phyloP scores from a whole-genome alignment of 495 filamentous ascomycete species.

The Penicillium salamii region DNA sequence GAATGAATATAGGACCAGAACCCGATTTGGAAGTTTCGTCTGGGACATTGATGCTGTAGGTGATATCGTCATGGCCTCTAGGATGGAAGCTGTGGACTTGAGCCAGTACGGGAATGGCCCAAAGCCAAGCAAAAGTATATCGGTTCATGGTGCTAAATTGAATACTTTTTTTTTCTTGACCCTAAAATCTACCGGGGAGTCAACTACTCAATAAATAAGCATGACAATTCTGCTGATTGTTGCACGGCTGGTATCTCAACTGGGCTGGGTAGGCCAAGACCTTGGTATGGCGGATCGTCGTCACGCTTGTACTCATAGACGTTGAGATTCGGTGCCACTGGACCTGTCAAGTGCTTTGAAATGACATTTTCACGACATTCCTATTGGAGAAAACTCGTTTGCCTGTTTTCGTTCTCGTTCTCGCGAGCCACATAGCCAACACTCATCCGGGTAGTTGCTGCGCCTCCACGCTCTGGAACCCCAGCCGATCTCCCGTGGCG shows the following conservation, averaged over 20 bases:
- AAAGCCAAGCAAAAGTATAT: slow-evolving; percentile 1
- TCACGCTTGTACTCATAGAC: background rate
- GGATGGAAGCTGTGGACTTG: slow-evolving; percentile 29
- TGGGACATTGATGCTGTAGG: slow-evolving; percentile 35
- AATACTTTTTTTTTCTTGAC: background rate
- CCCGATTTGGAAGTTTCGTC: slow-evolving; percentile 23
- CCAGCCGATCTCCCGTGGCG: background rate
- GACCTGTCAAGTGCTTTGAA: background rate
- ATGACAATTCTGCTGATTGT: background rate
- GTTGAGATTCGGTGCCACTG: background rate
- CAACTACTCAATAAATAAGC: background rate
- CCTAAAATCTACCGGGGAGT: background rate
- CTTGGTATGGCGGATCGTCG: background rate
- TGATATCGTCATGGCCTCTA: slow-evolving; percentile 19
- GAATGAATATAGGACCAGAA: slow-evolving; percentile 55
- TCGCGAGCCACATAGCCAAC: background rate
- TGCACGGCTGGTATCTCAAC: background rate
- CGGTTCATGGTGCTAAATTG: background rate
- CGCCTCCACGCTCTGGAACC: slow-evolving; percentile 7
- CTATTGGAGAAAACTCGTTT: background rate
- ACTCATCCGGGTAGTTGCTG: background rate
- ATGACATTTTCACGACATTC: background rate
- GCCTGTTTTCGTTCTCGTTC: background rate
- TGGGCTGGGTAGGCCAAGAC: background rate
- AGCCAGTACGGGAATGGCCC: slow-evolving; percentile 11